Evolutionary conservation across 352 stramenopile genomes (phyloP).

Genomic region (Blastocystis sp.): DNA sequence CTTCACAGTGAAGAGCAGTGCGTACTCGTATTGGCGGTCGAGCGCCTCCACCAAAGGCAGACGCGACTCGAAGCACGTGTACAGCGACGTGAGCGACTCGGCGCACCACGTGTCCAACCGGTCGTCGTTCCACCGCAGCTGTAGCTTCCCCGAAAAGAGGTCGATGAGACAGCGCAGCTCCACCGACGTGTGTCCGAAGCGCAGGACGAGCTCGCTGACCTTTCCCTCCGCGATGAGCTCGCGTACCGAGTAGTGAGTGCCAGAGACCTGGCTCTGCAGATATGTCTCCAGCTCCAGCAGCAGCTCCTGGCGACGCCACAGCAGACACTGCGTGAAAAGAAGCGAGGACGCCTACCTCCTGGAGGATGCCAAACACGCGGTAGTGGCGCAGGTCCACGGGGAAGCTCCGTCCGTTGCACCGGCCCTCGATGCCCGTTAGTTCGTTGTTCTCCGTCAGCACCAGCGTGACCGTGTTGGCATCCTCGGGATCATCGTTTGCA

Average conservation of each 20-base stretch:
- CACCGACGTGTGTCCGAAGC: not conserved
- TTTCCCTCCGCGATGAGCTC: not conserved
- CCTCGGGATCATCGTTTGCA: not conserved
- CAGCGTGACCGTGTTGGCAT: not conserved
- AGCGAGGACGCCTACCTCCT: not conserved
- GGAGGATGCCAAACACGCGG: conserved; percentile 13
- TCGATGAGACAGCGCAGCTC: not conserved
- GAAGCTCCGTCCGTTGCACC: conserved; percentile 24
- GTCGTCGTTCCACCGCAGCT: not conserved
- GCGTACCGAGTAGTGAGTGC: not conserved
- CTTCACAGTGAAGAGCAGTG: not conserved
- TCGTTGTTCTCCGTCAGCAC: not conserved
- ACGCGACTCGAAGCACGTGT: not conserved
- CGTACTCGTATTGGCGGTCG: not conserved
- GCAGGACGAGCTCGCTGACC: not conserved
- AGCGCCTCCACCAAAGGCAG: not conserved
- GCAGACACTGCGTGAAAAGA: not conserved
- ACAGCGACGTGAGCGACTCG: not conserved
- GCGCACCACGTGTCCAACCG: not conserved
- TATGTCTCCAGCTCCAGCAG: not conserved
- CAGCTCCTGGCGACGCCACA: not conserved
- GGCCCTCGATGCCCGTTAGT: not conserved
- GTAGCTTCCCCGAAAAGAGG: conserved; percentile 1
- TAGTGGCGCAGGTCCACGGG: conserved; percentile 14
- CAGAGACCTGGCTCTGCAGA: not conserved